Conservation (phyloP, 2,329 filamentous ascomycete species). For the Stenocarpella maydis region DNA sequence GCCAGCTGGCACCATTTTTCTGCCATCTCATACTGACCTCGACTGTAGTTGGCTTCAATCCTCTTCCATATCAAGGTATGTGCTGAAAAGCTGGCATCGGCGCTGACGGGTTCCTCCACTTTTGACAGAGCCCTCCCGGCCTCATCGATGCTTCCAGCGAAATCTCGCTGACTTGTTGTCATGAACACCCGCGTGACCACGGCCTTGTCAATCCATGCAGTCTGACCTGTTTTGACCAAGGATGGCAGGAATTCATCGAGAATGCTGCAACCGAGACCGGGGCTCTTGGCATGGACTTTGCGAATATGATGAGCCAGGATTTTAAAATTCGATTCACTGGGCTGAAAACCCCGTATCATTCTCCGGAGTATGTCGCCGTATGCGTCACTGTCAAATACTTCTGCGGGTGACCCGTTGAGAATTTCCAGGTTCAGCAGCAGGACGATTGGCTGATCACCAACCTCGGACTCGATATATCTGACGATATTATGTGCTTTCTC, state of each 20-base stretch:
- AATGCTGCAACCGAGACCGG: constrained; percentile 55
- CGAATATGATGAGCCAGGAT: constrained; percentile 73
- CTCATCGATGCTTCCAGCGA: constrained; percentile 40
- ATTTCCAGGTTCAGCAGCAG: constrained; percentile 74
- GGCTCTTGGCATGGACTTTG: constrained; percentile 65
- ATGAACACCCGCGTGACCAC: constrained; percentile 76
- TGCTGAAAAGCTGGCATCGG: constrained; percentile 70
- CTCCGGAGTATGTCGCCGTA: constrained; percentile 64
- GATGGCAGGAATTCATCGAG: constrained; percentile 71
- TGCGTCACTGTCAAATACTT: constrained; percentile 56
- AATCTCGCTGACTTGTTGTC: constrained; percentile 56
- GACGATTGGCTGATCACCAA: constrained; percentile 71
- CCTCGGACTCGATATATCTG: constrained; percentile 66
- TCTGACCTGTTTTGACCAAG: constrained; percentile 52
- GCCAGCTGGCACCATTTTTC: constrained; percentile 77
- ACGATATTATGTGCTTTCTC: constrained; percentile 65
- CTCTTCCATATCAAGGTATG: constrained; percentile 84
- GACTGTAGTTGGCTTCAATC: constrained; percentile 66
- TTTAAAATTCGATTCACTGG: constrained; percentile 71
- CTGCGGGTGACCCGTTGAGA: constrained; percentile 57
- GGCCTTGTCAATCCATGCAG: constrained; percentile 72
- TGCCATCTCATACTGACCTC: constrained; percentile 61
- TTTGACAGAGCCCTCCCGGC: constrained; percentile 51
- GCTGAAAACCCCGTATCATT: constrained; percentile 67
- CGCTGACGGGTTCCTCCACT: constrained; percentile 57